Evolutionary conservation across 192 early-diverging fungal species (phyloP), one percentile per base, ranked within the genome.

Genomic region (Podila horticola): DNA sequence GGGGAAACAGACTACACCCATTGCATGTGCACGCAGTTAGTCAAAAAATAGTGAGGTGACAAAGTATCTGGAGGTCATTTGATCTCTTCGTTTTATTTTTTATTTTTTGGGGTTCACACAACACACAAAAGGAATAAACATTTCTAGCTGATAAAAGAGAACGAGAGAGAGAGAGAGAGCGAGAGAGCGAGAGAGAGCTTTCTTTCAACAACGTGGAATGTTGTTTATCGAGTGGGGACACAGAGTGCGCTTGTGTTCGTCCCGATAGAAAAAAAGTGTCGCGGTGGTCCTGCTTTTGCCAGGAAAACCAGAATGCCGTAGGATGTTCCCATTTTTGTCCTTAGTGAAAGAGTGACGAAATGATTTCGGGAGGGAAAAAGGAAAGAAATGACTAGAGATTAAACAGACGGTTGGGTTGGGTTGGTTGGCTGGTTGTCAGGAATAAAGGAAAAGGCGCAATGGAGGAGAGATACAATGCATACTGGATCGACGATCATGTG

Each of bases 21-120:
- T 45, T 45, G 41, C 41, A 45, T 45, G 41, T 45, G 41, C 36
- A 10, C 36, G 10, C 36, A 5, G 6, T 34, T 34, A 34, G 33
- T 2, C 6, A 38, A 38, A 3, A 38, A 9, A 8, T 0, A 38
- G 36, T 38, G 36, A 38, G 7, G 50, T 52, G 50, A 52, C 65
- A 82, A 63, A 20, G 26, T 26, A 49, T 17, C 26, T 45, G 41
- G 24, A 49, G 34, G 29, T 15, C 33, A 82, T 51, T 79, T 66
- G 41, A 41, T 41, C 50, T 64, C 15, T 28, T 69, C n/a, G 72
- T 19, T 50, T 33, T 51, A 17, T 45, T 45, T 45, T 28, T 45
- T 26, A 45, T 17, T 45, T 45, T 28, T 45, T 26, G 41, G 34
- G 66, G 82, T 50, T 55, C 24, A 36, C 34, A 36, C 34, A 36